These are phyloP conservation scores for Euphrasia confusa DNA, from an alignment of 257 asterid species.

Conservation along the genomic window DNA sequence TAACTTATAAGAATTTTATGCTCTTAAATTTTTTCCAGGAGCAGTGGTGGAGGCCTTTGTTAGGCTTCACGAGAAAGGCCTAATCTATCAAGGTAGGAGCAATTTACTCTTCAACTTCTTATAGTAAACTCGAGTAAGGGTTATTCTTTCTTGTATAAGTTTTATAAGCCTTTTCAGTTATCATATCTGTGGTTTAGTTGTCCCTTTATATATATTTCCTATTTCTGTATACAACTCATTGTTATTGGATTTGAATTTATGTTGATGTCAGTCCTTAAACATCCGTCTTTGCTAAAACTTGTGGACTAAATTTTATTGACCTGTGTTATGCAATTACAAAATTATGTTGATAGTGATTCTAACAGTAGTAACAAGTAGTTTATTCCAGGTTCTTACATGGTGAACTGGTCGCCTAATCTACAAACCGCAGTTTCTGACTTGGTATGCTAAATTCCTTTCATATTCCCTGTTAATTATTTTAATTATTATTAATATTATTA, in stretches of 20 bases:
- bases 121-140: slow-evolving; percentile 12
- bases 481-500: neutral
- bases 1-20: slow-evolving; percentile 19
- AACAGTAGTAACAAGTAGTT: slow-evolving; percentile 21
- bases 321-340: slow-evolving; percentile 8
- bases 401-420: slow-evolving; percentile 96
- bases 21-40: slow-evolving; percentile 51
- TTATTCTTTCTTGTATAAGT: neutral
- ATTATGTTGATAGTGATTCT: neutral
- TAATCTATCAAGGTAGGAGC: slow-evolving; percentile 79
- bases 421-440: slow-evolving; percentile 99
- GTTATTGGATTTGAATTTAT: slow-evolving; percentile 12
- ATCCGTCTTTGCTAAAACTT: slow-evolving; percentile 9
- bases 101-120: slow-evolving; percentile 18
- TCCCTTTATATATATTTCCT: neutral
- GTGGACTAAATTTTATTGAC: slow-evolving; percentile 10
- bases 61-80: slow-evolving; percentile 95
- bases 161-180: slow-evolving; percentile 11
- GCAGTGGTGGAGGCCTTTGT: slow-evolving; percentile 93
- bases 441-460: slow-evolving; percentile 29
- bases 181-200: slow-evolving; percentile 9
- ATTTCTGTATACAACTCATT: slow-evolving; percentile 11
- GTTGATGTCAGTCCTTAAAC: slow-evolving; percentile 6
- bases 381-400: slow-evolving; percentile 92
- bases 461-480: slow-evolving; percentile 7